These are phyloP conservation scores for Macrophomina pseudophaseolina DNA, from an alignment of 2,329 filamentous ascomycete species.

Conservation along the genomic window DNA sequence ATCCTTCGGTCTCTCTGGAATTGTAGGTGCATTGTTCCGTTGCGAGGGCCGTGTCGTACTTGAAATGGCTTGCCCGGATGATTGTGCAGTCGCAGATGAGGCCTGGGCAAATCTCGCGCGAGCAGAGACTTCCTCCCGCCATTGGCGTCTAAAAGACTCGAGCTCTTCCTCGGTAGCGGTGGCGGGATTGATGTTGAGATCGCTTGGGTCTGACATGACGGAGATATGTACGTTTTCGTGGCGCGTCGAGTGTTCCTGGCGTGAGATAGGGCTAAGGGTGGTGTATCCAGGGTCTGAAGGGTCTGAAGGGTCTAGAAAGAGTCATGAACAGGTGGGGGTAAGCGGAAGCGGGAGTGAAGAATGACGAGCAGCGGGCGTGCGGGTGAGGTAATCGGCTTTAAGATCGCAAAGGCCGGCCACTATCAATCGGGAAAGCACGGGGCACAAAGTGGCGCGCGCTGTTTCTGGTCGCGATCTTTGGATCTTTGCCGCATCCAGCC, in stretches of 20 bases:
- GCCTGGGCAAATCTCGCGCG: conserved; percentile 40
- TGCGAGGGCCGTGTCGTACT: conserved; percentile 31
- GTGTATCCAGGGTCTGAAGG: background rate
- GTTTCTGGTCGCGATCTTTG: conserved; percentile 34
- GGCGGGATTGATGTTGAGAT: conserved; percentile 14
- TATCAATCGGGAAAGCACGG: conserved; percentile 6
- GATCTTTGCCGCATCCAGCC: conserved; percentile 5
- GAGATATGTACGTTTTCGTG: background rate
- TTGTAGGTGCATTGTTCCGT: conserved; percentile 34
- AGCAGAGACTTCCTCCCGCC: conserved; percentile 77
- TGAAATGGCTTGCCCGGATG: conserved; percentile 8
- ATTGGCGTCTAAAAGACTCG: conserved; percentile 83
- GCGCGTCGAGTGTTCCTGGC: background rate
- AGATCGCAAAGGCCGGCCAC: conserved; percentile 14
- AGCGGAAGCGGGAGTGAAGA: background rate
- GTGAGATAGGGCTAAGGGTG: background rate
- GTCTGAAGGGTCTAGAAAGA: background rate
- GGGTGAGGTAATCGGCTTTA: conserved; percentile 7
- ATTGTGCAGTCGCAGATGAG: conserved; percentile 29
- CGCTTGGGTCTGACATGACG: conserved; percentile 10
- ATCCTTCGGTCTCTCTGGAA: conserved; percentile 29
- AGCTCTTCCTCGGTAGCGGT: conserved; percentile 66
- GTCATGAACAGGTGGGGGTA: background rate
- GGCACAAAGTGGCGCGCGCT: conserved; percentile 30
- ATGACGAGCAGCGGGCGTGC: background rate